Evolutionary conservation across 306 rosid species (phyloP).

Genomic region (Vigna nakashimae): DNA sequence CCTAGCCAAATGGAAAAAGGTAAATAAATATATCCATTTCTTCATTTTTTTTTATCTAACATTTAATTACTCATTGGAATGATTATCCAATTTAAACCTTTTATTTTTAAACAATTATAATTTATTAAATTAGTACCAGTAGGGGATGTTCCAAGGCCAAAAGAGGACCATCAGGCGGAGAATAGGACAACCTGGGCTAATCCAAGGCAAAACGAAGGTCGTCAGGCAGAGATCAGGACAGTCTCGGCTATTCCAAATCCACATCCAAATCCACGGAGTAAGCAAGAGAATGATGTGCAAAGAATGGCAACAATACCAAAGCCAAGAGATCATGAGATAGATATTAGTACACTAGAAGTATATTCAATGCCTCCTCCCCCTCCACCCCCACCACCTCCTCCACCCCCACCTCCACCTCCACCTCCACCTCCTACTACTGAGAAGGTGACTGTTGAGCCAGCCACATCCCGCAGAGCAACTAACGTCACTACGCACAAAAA

Average conservation of each 20-base stretch:
- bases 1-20: conserved; percentile 74
- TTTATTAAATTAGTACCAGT: conserved; percentile 57
- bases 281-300: conserved; percentile 57
- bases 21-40: conserved; percentile 29
- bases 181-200: conserved; percentile 58
- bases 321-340: conserved; percentile 60
- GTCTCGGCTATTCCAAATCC: conserved; percentile 62
- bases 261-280: conserved; percentile 46
- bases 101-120: conserved; percentile 29
- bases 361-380: conserved; percentile 70
- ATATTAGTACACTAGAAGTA: conserved; percentile 61
- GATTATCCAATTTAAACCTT: background rate
- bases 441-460: conserved; percentile 71
- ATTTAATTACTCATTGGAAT: conserved; percentile 16
- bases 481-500: conserved; percentile 54
- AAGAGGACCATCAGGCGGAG: conserved; percentile 63
- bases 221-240: conserved; percentile 59
- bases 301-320: conserved; percentile 60
- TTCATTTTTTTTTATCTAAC: conserved; percentile 12
- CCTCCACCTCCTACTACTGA: conserved; percentile 59
- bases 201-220: conserved; percentile 65
- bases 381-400: background rate
- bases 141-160: conserved; percentile 52
- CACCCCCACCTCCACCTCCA: conserved; percentile 60
- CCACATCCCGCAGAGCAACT: conserved; percentile 48